Conservation (phyloP, 2,329 filamentous ascomycete species). For the Elsinoe arachidis region DNA sequence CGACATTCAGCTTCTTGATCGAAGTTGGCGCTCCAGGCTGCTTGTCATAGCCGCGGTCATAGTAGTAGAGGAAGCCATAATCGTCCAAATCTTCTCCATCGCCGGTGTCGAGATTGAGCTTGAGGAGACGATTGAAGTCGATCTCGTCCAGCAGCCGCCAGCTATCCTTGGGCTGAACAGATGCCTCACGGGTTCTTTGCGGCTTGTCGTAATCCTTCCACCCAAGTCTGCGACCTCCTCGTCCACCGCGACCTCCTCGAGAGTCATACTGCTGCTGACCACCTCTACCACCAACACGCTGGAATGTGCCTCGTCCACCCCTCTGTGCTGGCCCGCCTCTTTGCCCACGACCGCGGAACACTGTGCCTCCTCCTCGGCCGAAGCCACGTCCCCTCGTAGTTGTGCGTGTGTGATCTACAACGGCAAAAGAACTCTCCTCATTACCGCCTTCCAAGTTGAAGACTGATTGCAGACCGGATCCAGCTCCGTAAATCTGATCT, state of each 20-base stretch:
- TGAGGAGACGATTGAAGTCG: conserved; percentile 88
- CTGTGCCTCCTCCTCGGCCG: conserved; percentile 75
- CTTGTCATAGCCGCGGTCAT: conserved; percentile 94
- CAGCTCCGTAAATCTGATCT: conserved; percentile 92
- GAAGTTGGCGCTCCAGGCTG: conserved; percentile 72
- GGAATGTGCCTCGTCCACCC: conserved; percentile 62
- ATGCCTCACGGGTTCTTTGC: conserved; percentile 87
- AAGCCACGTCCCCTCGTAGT: conserved; percentile 74
- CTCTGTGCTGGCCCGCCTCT: conserved; percentile 66
- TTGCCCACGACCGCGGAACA: conserved; percentile 65
- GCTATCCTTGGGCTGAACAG: conserved; percentile 90
- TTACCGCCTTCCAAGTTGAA: conserved; percentile 89
- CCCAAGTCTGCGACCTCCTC: conserved; percentile 80
- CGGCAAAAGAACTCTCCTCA: conserved; percentile 95
- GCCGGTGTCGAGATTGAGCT: conserved; percentile 90
- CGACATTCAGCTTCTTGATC: conserved; percentile 76
- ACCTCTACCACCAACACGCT: conserved; percentile 60
- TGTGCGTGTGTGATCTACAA: conserved; percentile 90
- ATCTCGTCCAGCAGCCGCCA: conserved; percentile 97
- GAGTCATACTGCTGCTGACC: conserved; percentile 66
- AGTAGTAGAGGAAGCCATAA: conserved; percentile 98
- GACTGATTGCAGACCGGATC: conserved; percentile 60
- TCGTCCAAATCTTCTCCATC: conserved; percentile 91
- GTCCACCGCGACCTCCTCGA: conserved; percentile 57
- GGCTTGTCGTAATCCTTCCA: conserved; percentile 99